Evolutionary conservation across 1,284 basidiomycete genomes (phyloP).

Genomic region (Ceratobasidium sp.): DNA sequence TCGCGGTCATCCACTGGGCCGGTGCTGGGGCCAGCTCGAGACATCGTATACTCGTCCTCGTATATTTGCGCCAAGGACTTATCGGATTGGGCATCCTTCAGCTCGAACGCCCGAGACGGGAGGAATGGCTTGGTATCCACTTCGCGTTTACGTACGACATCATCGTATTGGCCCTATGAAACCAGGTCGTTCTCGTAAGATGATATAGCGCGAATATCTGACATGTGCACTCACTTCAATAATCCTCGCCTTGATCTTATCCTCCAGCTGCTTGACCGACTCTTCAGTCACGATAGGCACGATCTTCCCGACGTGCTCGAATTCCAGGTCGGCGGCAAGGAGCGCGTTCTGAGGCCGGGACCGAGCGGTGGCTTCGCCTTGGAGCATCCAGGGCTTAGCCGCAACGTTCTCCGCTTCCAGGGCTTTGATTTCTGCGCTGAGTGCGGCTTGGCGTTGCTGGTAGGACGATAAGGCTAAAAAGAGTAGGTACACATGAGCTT

Average conservation of each 20-base stretch:
- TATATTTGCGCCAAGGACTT: slow-evolving; percentile 96
- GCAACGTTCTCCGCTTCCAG: slow-evolving; percentile 78
- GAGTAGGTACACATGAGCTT: slow-evolving; percentile 49
- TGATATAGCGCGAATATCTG: not conserved
- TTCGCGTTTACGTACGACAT: slow-evolving; percentile 84
- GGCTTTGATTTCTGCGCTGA: slow-evolving; percentile 73
- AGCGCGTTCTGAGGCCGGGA: slow-evolving; percentile 91
- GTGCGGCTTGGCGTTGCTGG: slow-evolving; percentile 68
- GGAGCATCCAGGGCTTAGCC: slow-evolving; percentile 86
- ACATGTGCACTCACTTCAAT: slow-evolving; percentile 65
- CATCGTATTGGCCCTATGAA: slow-evolving; percentile 79
- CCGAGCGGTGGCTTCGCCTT: slow-evolving; percentile 88
- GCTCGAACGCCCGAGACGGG: slow-evolving; percentile 88
- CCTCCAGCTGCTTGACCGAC: slow-evolving; percentile 83
- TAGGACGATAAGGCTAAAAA: slow-evolving; percentile 66
- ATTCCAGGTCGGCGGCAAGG: slow-evolving; percentile 94
- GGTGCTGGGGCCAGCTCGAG: slow-evolving; percentile 62
- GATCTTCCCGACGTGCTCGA: slow-evolving; percentile 87
- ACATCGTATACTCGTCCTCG: slow-evolving; percentile 88
- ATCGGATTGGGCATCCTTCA: slow-evolving; percentile 87
- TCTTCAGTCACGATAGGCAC: slow-evolving; percentile 94
- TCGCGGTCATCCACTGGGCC: slow-evolving; percentile 78
- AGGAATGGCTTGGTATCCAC: slow-evolving; percentile 89
- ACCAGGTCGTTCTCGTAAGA: not conserved
- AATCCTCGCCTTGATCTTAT: slow-evolving; percentile 91